Conservation (phyloP, 306 rosid species). For the Crotalaria pallida region DNA sequence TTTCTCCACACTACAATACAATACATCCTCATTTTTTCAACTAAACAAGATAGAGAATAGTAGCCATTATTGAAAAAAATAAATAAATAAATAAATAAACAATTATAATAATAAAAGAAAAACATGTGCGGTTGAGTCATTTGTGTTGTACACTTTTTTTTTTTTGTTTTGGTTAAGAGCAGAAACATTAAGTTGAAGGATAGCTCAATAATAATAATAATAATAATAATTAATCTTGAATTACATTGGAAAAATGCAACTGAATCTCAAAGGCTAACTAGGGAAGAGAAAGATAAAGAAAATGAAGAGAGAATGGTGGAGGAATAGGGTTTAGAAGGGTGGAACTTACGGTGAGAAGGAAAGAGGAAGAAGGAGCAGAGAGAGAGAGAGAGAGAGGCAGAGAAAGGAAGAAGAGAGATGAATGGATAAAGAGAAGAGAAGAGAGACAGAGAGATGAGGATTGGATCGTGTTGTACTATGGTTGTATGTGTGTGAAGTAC, state of each 20-base stretch:
- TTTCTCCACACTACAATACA: background rate
- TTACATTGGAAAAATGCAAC: conserved; percentile 14
- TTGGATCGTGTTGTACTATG: background rate
- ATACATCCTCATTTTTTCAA: background rate
- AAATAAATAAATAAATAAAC: background rate
- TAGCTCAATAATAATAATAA: background rate
- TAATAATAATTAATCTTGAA: background rate
- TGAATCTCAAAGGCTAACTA: conserved; percentile 21
- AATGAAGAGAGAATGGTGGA: background rate
- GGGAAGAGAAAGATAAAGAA: background rate
- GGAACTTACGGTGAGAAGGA: conserved; percentile 13
- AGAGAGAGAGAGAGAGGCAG: background rate
- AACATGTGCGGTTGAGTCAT: background rate
- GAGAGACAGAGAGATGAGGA: background rate
- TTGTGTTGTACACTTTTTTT: too few relatives aligned
- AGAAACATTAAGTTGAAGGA: background rate
- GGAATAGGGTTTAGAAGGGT: background rate
- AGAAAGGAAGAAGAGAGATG: background rate
- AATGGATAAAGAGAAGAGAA: background rate
- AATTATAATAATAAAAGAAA: background rate
- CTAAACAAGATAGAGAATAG: background rate
- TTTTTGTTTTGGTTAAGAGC: too few relatives aligned
- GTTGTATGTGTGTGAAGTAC: too few relatives aligned
- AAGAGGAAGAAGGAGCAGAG: background rate
- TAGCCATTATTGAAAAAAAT: background rate